Evolutionary conservation across 306 rosid genomes (phyloP).

Genomic region (Canavalia gladiata): DNA sequence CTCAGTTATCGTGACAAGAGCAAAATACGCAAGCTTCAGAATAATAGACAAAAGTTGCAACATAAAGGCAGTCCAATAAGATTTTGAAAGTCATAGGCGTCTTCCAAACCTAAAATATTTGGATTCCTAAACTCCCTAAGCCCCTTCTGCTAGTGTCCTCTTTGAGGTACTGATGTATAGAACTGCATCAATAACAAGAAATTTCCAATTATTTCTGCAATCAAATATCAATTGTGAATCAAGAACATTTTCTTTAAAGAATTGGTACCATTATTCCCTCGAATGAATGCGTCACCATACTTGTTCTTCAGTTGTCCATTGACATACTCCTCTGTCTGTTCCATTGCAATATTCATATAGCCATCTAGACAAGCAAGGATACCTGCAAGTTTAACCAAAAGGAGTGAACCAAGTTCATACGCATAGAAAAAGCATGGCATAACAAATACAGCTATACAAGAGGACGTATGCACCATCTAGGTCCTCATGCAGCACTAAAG

Average conservation of each 20-base stretch:
- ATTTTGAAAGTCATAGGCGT: neutral
- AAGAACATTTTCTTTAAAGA: neutral
- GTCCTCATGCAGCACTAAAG: no score
- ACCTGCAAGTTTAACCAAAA: conserved; percentile 62
- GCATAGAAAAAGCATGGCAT: conserved; percentile 20
- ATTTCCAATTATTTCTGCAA: conserved; percentile 34
- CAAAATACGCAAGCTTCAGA: conserved; percentile 13
- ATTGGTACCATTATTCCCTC: conserved; percentile 85
- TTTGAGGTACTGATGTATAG: conserved; percentile 92
- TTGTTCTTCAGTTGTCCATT: conserved; percentile 95
- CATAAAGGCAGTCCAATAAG: conserved; percentile 5
- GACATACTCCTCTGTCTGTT: conserved; percentile 96
- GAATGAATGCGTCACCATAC: conserved; percentile 95
- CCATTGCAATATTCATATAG: conserved; percentile 99
- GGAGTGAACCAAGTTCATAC: conserved; percentile 14
- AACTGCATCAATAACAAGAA: conserved; percentile 63
- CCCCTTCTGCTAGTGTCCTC: conserved; percentile 92
- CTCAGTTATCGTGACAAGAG: neutral
- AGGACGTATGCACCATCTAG: neutral
- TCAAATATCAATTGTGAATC: conserved; percentile 22
- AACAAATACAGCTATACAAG: conserved; percentile 8
- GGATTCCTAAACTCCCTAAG: conserved; percentile 49
- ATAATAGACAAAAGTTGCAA: conserved; percentile 27
- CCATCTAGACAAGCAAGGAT: conserved; percentile 98
- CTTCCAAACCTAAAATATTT: conserved; percentile 25